These are phyloP conservation scores for Ceratobasidium sp. DNA, from an alignment of 1,284 basidiomycete species.

Conservation along the genomic window DNA sequence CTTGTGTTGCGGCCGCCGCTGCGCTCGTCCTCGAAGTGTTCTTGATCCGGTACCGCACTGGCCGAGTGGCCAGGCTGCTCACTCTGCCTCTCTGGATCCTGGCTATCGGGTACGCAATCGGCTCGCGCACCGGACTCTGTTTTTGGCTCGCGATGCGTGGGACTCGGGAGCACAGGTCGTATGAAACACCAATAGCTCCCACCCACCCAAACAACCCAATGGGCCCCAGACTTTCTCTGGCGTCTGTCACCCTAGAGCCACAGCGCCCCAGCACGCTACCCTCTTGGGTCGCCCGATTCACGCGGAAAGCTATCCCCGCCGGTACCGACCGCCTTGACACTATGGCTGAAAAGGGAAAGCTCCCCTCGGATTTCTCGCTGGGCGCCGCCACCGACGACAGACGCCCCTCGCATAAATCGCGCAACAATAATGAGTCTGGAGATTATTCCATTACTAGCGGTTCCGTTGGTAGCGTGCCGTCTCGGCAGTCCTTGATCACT, in stretches of 20 bases:
- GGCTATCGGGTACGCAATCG: conserved; percentile 46
- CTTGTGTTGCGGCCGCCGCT: conserved; percentile 29
- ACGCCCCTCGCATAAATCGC: neutral
- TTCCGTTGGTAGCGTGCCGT: neutral
- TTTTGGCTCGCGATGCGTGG: conserved; percentile 47
- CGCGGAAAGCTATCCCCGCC: conserved; percentile 1
- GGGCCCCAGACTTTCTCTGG: neutral
- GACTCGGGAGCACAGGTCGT: conserved; percentile 43
- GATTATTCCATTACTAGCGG: neutral
- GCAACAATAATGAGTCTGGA: conserved; percentile 3
- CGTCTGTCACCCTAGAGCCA: neutral
- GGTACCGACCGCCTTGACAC: neutral
- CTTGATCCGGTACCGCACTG: conserved; percentile 40
- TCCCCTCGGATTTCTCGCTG: neutral
- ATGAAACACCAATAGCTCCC: conserved; percentile 8
- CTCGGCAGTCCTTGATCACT: neutral
- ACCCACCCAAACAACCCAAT: neutral
- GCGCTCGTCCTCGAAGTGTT: conserved; percentile 44
- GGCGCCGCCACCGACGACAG: conserved; percentile 11
- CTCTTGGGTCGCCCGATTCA: conserved; percentile 2
- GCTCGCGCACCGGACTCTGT: conserved; percentile 46
- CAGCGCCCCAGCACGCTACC: conserved; percentile 13
- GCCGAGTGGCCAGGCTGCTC: conserved; percentile 41
- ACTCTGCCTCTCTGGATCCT: conserved; percentile 44
- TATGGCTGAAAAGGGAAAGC: conserved; percentile 37